phyloP scores from a whole-genome alignment of 2,329 filamentous ascomycete genomes.

The Pezicula rhizophila region DNA sequence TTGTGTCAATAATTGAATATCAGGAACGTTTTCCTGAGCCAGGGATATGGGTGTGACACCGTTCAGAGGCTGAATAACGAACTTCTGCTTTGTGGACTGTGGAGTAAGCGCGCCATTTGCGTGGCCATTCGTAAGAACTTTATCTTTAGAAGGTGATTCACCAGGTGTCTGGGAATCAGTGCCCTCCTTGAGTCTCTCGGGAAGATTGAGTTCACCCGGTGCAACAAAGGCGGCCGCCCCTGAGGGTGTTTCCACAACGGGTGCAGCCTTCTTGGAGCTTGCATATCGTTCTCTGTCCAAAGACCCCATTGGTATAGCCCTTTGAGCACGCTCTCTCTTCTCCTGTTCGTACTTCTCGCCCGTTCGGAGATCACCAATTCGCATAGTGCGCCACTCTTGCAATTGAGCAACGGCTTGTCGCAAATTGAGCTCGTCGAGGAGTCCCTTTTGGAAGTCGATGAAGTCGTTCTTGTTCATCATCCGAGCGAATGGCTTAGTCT shows the following conservation, averaged over 20 bases:
- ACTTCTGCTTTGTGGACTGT: slow-evolving; percentile 39
- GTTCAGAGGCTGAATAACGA: slow-evolving; percentile 41
- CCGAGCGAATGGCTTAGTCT: slow-evolving; percentile 89
- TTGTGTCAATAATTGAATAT: slow-evolving; percentile 76
- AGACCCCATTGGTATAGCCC: slow-evolving; percentile 64
- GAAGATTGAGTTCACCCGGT: slow-evolving; percentile 63
- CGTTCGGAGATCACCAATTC: slow-evolving; percentile 75
- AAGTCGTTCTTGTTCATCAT: slow-evolving; percentile 97
- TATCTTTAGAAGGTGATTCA: slow-evolving; percentile 18
- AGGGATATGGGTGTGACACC: slow-evolving; percentile 36
- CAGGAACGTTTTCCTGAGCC: slow-evolving; percentile 57
- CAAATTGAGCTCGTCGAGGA: slow-evolving; percentile 87
- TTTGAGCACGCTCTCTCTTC: slow-evolving; percentile 70
- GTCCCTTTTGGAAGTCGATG: slow-evolving; percentile 73
- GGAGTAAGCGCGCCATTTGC: slow-evolving; percentile 31
- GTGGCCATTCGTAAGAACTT: slow-evolving; percentile 47
- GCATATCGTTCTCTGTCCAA: slow-evolving; percentile 79
- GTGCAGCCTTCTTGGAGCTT: slow-evolving; percentile 57
- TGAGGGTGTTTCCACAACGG: slow-evolving; percentile 63
- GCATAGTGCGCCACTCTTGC: slow-evolving; percentile 85
- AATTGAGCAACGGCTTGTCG: slow-evolving; percentile 84
- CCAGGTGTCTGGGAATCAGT: slow-evolving; percentile 6
- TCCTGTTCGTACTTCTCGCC: slow-evolving; percentile 92
- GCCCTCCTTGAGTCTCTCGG: slow-evolving; percentile 27
- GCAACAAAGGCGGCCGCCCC: slow-evolving; percentile 73